Evolutionary conservation across 495 filamentous ascomycete genomes (phyloP).

Genomic region (Platismatia glauca): DNA sequence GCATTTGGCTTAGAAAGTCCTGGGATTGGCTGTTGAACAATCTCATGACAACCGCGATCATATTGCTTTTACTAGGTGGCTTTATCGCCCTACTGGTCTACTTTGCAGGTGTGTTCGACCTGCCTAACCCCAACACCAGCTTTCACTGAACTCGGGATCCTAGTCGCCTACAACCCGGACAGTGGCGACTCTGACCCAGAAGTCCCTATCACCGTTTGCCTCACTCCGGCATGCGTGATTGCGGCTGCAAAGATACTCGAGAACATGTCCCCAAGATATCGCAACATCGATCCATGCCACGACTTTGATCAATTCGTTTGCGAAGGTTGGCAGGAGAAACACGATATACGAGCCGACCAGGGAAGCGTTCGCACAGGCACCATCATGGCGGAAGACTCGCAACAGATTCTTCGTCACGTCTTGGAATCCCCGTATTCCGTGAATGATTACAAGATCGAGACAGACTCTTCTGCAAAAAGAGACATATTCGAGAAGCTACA

Average conservation of each 20-base stretch:
- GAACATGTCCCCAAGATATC: constrained; percentile 56
- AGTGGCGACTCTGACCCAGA: constrained; percentile 5
- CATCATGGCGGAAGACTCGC: constrained; percentile 49
- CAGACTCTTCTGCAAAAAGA: constrained; percentile 37
- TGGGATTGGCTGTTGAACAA: constrained; percentile 20
- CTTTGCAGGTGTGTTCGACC: constrained; percentile 15
- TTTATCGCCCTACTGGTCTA: constrained; percentile 21
- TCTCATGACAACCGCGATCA: constrained; percentile 18
- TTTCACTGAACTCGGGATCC: background rate
- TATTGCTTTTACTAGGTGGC: constrained; percentile 21
- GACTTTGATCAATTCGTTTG: constrained; percentile 64
- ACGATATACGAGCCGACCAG: constrained; percentile 61
- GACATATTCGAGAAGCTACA: constrained; percentile 60
- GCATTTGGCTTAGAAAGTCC: constrained; percentile 6
- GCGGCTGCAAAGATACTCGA: constrained; percentile 59
- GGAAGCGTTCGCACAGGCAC: constrained; percentile 50
- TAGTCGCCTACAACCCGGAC: constrained; percentile 11
- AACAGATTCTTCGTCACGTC: constrained; percentile 53
- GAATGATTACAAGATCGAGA: constrained; percentile 28
- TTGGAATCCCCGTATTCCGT: constrained; percentile 49
- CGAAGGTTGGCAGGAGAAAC: constrained; percentile 54
- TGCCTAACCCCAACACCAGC: background rate
- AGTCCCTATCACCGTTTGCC: constrained; percentile 31
- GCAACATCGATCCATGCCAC: constrained; percentile 57
- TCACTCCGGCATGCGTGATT: constrained; percentile 57